Conservation (phyloP, 495 filamentous ascomycete genomes). For the Aspergillus homomorphus region DNA sequence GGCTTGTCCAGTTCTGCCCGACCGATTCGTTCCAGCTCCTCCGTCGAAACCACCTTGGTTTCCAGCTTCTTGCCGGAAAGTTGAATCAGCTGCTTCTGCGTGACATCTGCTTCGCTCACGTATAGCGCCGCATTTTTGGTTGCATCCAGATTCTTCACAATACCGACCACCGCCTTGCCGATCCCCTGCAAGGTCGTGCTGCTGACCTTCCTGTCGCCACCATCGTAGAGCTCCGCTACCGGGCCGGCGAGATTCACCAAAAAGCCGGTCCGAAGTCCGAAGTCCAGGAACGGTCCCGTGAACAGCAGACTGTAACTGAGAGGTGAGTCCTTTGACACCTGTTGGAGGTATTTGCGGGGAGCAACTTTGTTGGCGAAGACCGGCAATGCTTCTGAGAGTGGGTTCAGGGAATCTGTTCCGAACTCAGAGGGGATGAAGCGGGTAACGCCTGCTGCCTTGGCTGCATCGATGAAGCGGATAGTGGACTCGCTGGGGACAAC, state of each 20-base stretch:
- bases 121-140: constrained; percentile 7
- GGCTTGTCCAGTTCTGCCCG: constrained; percentile 38
- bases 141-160: background rate
- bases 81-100: constrained; percentile 53
- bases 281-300: constrained; percentile 12
- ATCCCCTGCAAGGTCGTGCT: constrained; percentile 10
- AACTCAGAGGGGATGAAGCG: constrained; percentile 10
- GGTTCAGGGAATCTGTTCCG: background rate
- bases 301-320: constrained; percentile 7
- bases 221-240: constrained; percentile 12
- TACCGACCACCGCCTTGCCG: constrained; percentile 10
- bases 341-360: background rate
- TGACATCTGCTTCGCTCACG: constrained; percentile 32
- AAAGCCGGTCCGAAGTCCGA: constrained; percentile 1
- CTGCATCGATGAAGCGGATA: background rate
- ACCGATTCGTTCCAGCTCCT: constrained; percentile 41
- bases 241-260: constrained; percentile 1
- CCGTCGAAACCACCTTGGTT: constrained; percentile 34
- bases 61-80: constrained; percentile 48
- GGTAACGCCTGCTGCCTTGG: background rate
- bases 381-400: background rate
- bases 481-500: background rate
- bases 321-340: background rate
- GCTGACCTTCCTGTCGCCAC: constrained; percentile 11
- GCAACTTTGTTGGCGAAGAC: background rate